Conservation (phyloP, 108 stramenopile genomes). For the Thalassiosira profunda region DNA sequence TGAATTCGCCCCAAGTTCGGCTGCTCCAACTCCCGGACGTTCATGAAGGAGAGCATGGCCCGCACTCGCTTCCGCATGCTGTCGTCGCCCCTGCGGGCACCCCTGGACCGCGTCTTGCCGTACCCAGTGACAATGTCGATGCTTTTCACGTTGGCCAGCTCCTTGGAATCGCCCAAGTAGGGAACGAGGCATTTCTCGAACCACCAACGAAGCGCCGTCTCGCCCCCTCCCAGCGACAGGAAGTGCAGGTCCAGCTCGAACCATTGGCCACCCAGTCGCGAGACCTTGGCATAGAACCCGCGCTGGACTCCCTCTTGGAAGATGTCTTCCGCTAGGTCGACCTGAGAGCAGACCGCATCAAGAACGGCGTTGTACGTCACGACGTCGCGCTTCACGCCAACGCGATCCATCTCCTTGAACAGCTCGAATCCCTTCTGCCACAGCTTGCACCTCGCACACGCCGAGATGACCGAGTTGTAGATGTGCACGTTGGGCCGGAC, state of each 20-base stretch:
- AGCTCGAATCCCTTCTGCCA: slow-evolving; percentile 86
- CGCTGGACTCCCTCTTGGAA: slow-evolving; percentile 83
- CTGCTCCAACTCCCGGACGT: slow-evolving; percentile 72
- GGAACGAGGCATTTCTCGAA: slow-evolving; percentile 89
- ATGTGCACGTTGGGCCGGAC: slow-evolving; percentile 87
- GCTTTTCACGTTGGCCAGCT: slow-evolving; percentile 73
- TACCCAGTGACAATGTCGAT: slow-evolving; percentile 94
- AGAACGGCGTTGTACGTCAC: slow-evolving; percentile 90
- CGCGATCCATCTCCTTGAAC: slow-evolving; percentile 82
- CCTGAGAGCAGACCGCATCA: slow-evolving; percentile 84
- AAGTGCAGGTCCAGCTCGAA: slow-evolving; percentile 89
- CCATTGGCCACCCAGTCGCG: slow-evolving; percentile 86
- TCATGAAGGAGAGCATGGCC: slow-evolving; percentile 89
- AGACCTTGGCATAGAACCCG: slow-evolving; percentile 87
- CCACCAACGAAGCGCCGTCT: slow-evolving; percentile 90
- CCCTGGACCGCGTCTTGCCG: slow-evolving; percentile 83
- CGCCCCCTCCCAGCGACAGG: slow-evolving; percentile 85
- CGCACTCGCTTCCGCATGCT: slow-evolving; percentile 85
- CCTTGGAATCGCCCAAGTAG: slow-evolving; percentile 70
- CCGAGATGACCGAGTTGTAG: slow-evolving; percentile 87
- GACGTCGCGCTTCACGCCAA: slow-evolving; percentile 72
- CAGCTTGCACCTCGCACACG: slow-evolving; percentile 86
- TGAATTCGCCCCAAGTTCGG: slow-evolving; percentile 86
- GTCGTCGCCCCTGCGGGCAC: slow-evolving; percentile 79
- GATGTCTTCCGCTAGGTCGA: slow-evolving; percentile 70